Percentiles rank a stretch among this genome's conserved stretches.
These are phyloP conservation scores for Aspergillus egyptiacus DNA, from an alignment of 495 filamentous ascomycete genomes.

Conservation along the genomic window DNA sequence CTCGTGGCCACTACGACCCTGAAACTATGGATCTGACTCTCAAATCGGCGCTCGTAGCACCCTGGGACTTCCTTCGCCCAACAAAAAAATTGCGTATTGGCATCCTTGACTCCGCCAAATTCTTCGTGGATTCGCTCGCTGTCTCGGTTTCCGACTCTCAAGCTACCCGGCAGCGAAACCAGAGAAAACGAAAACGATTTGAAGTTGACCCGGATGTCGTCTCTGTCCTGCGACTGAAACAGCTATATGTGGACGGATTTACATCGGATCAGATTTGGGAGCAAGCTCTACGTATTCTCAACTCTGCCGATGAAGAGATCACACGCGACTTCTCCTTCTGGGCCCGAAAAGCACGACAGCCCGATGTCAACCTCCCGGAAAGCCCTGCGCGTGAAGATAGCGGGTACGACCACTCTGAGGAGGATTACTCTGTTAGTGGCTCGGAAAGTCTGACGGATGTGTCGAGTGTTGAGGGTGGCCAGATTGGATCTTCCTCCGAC, in stretches of 20 bases:
- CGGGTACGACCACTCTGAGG: background rate
- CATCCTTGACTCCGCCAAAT: slow-evolving; percentile 65
- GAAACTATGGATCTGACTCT: slow-evolving; percentile 10
- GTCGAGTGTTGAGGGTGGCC: slow-evolving; percentile 29
- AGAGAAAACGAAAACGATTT: slow-evolving; percentile 62
- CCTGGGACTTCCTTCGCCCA: slow-evolving; percentile 63
- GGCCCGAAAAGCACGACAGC: slow-evolving; percentile 8
- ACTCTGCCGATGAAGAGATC: slow-evolving; percentile 30
- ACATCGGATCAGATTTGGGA: slow-evolving; percentile 88
- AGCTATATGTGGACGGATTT: slow-evolving; percentile 83
- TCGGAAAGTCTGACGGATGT: slow-evolving; percentile 39
- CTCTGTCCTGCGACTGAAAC: slow-evolving; percentile 57
- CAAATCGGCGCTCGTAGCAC: slow-evolving; percentile 25
- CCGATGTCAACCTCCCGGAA: background rate
- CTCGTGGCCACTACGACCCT: background rate
- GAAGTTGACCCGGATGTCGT: slow-evolving; percentile 35
- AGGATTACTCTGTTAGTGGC: slow-evolving; percentile 15
- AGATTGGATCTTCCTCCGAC: slow-evolving; percentile 16
- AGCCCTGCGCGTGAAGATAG: background rate
- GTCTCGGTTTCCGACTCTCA: slow-evolving; percentile 60
- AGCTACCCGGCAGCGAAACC: slow-evolving; percentile 47
- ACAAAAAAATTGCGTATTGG: slow-evolving; percentile 53
- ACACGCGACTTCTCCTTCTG: slow-evolving; percentile 28
- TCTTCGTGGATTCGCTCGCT: slow-evolving; percentile 70
- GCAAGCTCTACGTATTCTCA: slow-evolving; percentile 70